Evolutionary conservation across 2,329 filamentous ascomycete genomes (phyloP).

Genomic region (Didymella pinodella): DNA sequence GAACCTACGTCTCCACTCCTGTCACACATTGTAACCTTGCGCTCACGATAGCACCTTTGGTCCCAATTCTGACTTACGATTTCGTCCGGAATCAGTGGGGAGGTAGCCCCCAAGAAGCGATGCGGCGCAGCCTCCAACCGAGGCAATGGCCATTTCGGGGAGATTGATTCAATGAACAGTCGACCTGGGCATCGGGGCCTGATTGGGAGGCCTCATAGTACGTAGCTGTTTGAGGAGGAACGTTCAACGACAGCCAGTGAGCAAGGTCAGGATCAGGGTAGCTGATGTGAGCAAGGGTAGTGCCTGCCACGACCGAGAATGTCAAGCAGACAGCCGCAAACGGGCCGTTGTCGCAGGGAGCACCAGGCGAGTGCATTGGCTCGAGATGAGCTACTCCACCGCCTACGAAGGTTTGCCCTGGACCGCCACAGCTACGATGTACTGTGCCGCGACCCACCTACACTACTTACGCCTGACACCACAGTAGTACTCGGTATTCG

Average conservation of each 20-base stretch:
- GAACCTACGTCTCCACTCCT: background rate
- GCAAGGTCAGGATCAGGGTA: conserved; percentile 14
- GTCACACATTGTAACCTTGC: background rate
- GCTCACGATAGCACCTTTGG: background rate
- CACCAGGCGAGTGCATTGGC: conserved; percentile 16
- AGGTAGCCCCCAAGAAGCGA: background rate
- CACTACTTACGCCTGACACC: no score
- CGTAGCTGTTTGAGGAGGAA: conserved; percentile 7
- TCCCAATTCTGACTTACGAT: background rate
- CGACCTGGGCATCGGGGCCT: conserved; percentile 15
- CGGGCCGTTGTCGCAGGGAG: conserved; percentile 20
- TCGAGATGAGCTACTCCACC: conserved; percentile 16
- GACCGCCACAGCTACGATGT: conserved; percentile 1
- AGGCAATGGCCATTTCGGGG: conserved; percentile 7
- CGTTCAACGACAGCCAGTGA: conserved; percentile 7
- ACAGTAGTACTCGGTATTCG: conserved; percentile 8
- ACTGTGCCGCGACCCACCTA: no score
- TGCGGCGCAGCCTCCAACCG: conserved; percentile 7
- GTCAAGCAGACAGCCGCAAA: conserved; percentile 22
- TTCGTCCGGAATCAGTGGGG: background rate
- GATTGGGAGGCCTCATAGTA: conserved; percentile 12
- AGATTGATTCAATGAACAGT: conserved; percentile 17
- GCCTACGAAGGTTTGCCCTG: conserved; percentile 1
- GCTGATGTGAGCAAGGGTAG: conserved; percentile 15
- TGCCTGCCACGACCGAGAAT: conserved; percentile 19